A percentile compares a stretch with the other conserved stretches of the same genome.
These are phyloP conservation scores for Neofusicoccum kwambonambiense DNA, from an alignment of 2,329 filamentous ascomycete species.

Conservation along the genomic window DNA sequence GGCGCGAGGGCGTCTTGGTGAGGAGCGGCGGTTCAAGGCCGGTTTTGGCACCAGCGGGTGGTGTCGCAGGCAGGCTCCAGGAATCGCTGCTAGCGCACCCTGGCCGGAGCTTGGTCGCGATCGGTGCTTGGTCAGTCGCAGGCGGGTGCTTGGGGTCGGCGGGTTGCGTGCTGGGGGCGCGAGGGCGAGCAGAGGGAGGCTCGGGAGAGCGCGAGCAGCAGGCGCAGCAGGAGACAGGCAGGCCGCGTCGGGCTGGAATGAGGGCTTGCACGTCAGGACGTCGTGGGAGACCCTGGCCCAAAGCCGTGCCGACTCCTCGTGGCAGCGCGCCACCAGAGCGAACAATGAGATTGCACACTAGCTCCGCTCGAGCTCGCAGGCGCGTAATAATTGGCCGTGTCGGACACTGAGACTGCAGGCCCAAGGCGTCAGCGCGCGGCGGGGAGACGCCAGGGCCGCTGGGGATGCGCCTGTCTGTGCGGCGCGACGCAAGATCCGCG, in stretches of 20 bases:
- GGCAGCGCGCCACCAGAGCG: conserved; percentile 11
- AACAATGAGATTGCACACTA: conserved; percentile 9
- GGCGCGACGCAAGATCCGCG: conserved; percentile 8
- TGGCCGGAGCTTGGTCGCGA: conserved; percentile 5
- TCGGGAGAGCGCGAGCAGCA: not conserved
- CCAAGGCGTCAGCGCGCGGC: conserved; percentile 14
- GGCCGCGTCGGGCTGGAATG: conserved; percentile 13
- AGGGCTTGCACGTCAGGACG: conserved; percentile 10
- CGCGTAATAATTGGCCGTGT: conserved; percentile 9
- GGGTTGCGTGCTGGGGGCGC: not conserved
- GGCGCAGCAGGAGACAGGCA: not conserved
- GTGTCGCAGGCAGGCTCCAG: conserved; percentile 9
- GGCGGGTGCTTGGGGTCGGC: conserved; percentile 1
- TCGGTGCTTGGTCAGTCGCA: conserved; percentile 4
- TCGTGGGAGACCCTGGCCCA: conserved; percentile 14
- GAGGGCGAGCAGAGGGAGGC: not conserved
- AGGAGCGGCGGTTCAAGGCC: conserved; percentile 5
- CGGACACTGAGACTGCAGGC: conserved; percentile 7
- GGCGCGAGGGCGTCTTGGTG: not conserved
- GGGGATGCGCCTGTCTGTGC: conserved; percentile 14
- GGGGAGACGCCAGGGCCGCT: conserved; percentile 14
- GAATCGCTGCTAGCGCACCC: conserved; percentile 14
- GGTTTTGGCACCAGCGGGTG: conserved; percentile 8
- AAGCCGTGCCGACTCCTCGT: not conserved
- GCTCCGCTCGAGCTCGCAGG: conserved; percentile 8